Evolutionary conservation across 345 rosid species (phyloP).

Genomic region (Moricandia arvensis): DNA sequence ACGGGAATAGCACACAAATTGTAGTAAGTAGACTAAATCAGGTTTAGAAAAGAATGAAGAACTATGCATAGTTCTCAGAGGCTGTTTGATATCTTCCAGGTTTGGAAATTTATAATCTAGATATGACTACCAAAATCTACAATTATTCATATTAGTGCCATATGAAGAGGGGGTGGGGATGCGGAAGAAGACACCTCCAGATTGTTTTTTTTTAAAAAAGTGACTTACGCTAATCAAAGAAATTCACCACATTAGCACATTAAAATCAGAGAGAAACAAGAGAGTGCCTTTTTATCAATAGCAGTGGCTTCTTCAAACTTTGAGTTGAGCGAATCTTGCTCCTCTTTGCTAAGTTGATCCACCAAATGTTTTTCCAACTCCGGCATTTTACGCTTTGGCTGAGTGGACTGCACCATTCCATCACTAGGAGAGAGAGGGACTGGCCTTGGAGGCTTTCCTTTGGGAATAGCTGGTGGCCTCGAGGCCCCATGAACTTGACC

Average conservation of each 20-base stretch:
- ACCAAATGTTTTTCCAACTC: constrained; percentile 74
- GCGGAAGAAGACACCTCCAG: background rate
- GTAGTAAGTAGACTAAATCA: background rate
- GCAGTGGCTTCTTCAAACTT: constrained; percentile 86
- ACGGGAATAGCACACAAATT: background rate
- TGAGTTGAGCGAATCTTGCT: constrained; percentile 71
- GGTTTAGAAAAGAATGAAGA: background rate
- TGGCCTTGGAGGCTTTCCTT: constrained; percentile 89
- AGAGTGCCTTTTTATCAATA: constrained; percentile 82
- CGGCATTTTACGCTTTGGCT: constrained; percentile 77
- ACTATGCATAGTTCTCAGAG: constrained; percentile 3
- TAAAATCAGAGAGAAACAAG: constrained; percentile 32
- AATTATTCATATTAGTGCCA: background rate
- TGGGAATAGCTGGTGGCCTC: constrained; percentile 58
- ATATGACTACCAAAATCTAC: constrained; percentile 8
- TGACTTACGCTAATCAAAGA: background rate
- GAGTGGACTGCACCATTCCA: constrained; percentile 50
- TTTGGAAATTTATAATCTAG: background rate
- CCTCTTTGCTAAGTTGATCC: constrained; percentile 92
- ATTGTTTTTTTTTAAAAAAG: no score
- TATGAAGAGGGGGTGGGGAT: background rate
- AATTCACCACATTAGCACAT: constrained; percentile 22
- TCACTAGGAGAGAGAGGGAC: constrained; percentile 61
- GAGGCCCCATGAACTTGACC: constrained; percentile 56
- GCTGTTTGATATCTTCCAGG: background rate